These are phyloP conservation scores for Coemansia javaensis DNA, from an alignment of 192 early-diverging fungal genomes.

Conservation along the genomic window DNA sequence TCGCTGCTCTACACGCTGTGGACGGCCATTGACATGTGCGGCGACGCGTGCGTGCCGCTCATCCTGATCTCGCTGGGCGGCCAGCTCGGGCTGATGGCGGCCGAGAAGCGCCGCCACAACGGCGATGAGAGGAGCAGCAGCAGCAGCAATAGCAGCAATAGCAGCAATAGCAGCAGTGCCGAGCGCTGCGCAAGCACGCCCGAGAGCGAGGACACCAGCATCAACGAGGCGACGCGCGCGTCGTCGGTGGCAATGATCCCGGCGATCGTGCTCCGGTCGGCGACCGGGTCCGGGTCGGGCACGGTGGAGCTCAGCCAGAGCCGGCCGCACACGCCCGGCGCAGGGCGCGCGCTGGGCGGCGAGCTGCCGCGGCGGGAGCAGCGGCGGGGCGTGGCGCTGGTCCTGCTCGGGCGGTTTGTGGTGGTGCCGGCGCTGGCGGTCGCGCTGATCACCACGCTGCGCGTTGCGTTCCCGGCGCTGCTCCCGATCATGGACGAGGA, in stretches of 20 bases:
- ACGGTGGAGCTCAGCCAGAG: background rate
- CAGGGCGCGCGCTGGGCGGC: background rate
- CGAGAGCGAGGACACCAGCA: background rate
- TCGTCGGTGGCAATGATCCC: slow-evolving; percentile 14
- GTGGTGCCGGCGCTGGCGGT: slow-evolving; percentile 45
- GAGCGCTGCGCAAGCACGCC: background rate
- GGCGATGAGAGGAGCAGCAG: slow-evolving; percentile 4
- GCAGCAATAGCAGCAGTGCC: background rate
- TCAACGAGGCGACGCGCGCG: slow-evolving; percentile 1
- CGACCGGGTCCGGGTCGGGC: slow-evolving; percentile 13
- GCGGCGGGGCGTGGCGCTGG: slow-evolving; percentile 23
- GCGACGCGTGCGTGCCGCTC: slow-evolving; percentile 71
- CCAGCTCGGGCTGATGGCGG: slow-evolving; percentile 53
- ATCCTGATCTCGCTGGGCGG: slow-evolving; percentile 73
- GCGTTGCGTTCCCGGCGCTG: slow-evolving; percentile 30
- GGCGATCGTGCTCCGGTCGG: slow-evolving; percentile 26
- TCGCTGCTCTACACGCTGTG: slow-evolving; percentile 58
- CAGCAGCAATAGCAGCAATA: background rate
- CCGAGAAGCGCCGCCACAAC: too few relatives aligned
- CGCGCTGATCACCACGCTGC: slow-evolving; percentile 32
- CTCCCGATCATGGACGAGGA: slow-evolving; percentile 54
- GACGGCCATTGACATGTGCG: slow-evolving; percentile 67
- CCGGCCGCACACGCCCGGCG: too few relatives aligned
- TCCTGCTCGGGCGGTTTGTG: slow-evolving; percentile 42
- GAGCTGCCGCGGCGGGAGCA: slow-evolving; percentile 12